Evolutionary conservation across 2,329 filamentous ascomycete species (phyloP).

Genomic region (Colletotrichum horii): DNA sequence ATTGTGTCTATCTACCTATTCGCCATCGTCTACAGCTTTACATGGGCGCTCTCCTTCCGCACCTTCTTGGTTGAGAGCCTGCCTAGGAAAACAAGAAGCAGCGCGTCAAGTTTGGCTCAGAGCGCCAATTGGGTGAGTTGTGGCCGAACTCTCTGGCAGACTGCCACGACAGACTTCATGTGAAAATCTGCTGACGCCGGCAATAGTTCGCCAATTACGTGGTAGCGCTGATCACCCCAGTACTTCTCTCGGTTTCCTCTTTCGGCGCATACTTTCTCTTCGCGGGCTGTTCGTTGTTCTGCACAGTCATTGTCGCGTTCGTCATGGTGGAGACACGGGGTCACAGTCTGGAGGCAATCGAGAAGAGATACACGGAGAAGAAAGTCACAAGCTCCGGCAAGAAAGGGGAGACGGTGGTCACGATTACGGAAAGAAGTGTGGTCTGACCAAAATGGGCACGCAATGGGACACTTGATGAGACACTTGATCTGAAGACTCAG

Average conservation of each 20-base stretch:
- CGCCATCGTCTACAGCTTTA: constrained; percentile 46
- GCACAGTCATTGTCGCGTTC: constrained; percentile 38
- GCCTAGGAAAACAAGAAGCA: constrained; percentile 57
- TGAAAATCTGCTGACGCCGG: neutral
- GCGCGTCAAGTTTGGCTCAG: constrained; percentile 58
- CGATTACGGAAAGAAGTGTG: neutral
- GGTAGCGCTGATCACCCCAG: constrained; percentile 49
- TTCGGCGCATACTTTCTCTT: constrained; percentile 53
- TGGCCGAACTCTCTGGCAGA: neutral
- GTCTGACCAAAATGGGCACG: neutral
- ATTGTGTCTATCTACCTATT: constrained; percentile 57
- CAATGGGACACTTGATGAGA: neutral
- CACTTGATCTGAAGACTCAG: neutral
- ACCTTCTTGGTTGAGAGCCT: constrained; percentile 63
- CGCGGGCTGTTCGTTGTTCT: constrained; percentile 41
- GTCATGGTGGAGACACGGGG: constrained; percentile 50
- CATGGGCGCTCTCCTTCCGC: constrained; percentile 56
- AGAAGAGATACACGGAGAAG: constrained; percentile 22
- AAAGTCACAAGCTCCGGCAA: neutral
- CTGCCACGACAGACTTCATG: neutral
- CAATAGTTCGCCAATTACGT: constrained; percentile 46
- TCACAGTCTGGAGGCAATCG: constrained; percentile 45
- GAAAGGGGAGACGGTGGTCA: neutral
- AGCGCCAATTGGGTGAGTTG: constrained; percentile 54
- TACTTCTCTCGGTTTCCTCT: constrained; percentile 40